These are phyloP conservation scores for Paraglomus occultum DNA, from an alignment of 192 early-diverging fungal species.

Conservation along the genomic window DNA sequence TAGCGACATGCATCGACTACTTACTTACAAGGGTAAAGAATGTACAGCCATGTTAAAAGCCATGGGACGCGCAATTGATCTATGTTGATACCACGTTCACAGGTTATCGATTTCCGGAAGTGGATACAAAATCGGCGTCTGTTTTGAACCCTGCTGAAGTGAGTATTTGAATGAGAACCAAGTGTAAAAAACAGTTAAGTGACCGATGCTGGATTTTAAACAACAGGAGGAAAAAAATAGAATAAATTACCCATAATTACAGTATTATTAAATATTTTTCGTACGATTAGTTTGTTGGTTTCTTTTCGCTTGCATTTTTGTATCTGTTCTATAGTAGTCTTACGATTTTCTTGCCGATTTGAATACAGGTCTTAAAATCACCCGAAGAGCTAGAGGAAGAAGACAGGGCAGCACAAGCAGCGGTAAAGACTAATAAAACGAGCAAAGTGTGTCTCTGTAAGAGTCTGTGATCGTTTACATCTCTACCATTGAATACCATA, in stretches of 20 bases:
- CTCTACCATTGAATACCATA: slow-evolving; percentile 30
- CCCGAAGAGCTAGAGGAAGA: slow-evolving; percentile 95
- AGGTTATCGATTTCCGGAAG: slow-evolving; percentile 76
- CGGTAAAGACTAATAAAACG: slow-evolving; percentile 46
- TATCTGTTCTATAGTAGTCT: not conserved
- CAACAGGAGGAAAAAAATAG: too few relatives aligned
- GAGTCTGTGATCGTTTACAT: not conserved
- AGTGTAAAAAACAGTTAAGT: too few relatives aligned
- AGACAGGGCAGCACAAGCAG: slow-evolving; percentile 80
- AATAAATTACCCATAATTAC: too few relatives aligned
- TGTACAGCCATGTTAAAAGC: too few relatives aligned
- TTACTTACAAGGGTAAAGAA: slow-evolving; percentile 77
- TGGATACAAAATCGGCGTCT: slow-evolving; percentile 57
- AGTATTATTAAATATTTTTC: not conserved
- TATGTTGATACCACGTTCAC: not conserved
- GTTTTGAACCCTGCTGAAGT: slow-evolving; percentile 61
- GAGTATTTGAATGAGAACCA: slow-evolving; percentile 3
- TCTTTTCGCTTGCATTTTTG: not conserved
- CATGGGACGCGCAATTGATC: not conserved
- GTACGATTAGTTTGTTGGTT: slow-evolving; percentile 1
- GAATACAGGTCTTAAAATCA: slow-evolving; percentile 73
- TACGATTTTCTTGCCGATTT: not conserved
- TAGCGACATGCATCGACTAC: slow-evolving; percentile 89
- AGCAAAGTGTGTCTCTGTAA: slow-evolving; percentile 17
- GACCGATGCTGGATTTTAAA: too few relatives aligned